Evolutionary conservation across 306 rosid genomes (phyloP).

Genomic region (Spatholobus suberectus): DNA sequence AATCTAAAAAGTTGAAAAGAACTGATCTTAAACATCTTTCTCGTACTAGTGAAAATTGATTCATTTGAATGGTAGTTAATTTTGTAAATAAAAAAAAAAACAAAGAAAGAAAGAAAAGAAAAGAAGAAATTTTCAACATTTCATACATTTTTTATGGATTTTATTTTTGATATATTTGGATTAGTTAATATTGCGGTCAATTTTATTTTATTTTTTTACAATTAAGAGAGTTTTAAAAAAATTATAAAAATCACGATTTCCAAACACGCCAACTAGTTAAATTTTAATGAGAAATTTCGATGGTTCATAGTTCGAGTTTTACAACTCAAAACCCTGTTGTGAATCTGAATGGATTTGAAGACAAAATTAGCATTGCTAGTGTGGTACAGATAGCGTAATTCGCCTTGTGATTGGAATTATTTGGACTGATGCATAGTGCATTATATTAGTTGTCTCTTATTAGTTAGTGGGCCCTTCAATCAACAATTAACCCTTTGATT

Average conservation of each 20-base stretch:
- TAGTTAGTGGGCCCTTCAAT: conserved; percentile 19
- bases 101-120: too few relatives aligned
- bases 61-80: too few relatives aligned
- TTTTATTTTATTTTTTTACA: too few relatives aligned
- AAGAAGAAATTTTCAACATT: too few relatives aligned
- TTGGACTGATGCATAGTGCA: conserved; percentile 21
- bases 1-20: too few relatives aligned
- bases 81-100: too few relatives aligned
- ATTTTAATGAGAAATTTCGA: not conserved
- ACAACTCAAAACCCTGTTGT: not conserved
- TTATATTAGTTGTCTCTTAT: conserved; percentile 18
- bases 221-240: not conserved
- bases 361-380: conserved; percentile 10
- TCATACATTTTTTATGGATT: too few relatives aligned
- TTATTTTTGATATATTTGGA: too few relatives aligned
- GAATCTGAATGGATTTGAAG: not conserved
- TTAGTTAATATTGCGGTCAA: too few relatives aligned
- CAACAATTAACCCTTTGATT: conserved; percentile 3
- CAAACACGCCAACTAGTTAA: not conserved
- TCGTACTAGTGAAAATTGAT: too few relatives aligned
- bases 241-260: not conserved
- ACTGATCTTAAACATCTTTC: too few relatives aligned
- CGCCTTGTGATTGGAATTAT: conserved; percentile 17
- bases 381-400: not conserved
- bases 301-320: not conserved